Evolutionary conservation across 202 grass and related monocot genomes (phyloP).

Genomic region (Setaria viridis): DNA sequence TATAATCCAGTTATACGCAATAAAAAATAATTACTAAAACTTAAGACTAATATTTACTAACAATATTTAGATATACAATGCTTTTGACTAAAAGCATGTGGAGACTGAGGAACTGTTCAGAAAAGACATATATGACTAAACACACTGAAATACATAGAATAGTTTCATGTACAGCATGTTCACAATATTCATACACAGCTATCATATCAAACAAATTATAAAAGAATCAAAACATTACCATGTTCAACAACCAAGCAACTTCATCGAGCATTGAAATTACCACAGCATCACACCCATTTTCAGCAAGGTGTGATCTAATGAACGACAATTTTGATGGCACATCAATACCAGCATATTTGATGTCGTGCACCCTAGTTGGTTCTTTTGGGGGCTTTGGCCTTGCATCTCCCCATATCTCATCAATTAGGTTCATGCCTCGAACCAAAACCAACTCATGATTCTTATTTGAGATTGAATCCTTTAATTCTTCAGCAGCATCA

Average conservation of each 20-base stretch:
- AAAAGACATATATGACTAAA: background rate
- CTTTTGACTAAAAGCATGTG: slow-evolving; percentile 15
- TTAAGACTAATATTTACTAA: slow-evolving; percentile 10
- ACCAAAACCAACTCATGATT: slow-evolving; percentile 86
- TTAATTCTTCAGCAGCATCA: slow-evolving; percentile 88
- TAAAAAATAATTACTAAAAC: background rate
- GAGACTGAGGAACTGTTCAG: background rate
- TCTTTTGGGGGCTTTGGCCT: slow-evolving; percentile 68
- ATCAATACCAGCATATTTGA: slow-evolving; percentile 93
- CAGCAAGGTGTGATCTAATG: slow-evolving; percentile 77
- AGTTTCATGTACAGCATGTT: slow-evolving; percentile 5
- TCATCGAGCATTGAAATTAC: slow-evolving; percentile 98
- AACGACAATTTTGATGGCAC: slow-evolving; percentile 78
- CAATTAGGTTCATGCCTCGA: slow-evolving; percentile 77
- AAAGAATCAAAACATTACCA: slow-evolving; percentile 65
- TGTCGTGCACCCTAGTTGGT: slow-evolving; percentile 81
- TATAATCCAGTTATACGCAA: slow-evolving; percentile 1
- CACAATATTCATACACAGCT: slow-evolving; percentile 22
- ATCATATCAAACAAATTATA: slow-evolving; percentile 15
- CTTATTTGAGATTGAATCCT: slow-evolving; percentile 79
- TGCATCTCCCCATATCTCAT: slow-evolving; percentile 86
- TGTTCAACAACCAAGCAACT: slow-evolving; percentile 94
- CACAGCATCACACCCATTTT: slow-evolving; percentile 69
- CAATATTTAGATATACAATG: slow-evolving; percentile 18
- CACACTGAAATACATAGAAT: background rate